Conservation (phyloP, 148 eudicot genomes). For the Rhododendron vialii region DNA sequence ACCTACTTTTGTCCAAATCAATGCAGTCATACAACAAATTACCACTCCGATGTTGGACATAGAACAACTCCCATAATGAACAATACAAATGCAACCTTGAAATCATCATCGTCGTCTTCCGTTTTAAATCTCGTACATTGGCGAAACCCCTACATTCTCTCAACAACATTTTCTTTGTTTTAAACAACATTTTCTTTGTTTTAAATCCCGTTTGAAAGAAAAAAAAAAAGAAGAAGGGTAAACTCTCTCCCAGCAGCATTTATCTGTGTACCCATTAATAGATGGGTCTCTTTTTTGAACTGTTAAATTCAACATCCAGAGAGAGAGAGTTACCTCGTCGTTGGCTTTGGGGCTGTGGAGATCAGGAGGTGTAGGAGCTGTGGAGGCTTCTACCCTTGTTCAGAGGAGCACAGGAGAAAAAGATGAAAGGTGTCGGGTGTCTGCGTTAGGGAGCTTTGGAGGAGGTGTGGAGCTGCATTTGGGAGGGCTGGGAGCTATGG, state of each 20-base stretch:
- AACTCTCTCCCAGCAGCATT: not conserved
- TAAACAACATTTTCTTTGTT: not conserved
- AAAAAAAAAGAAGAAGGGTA: not conserved
- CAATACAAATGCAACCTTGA: too few species aligned
- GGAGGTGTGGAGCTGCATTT: too few species aligned
- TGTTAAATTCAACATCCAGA: not conserved
- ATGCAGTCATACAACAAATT: not conserved
- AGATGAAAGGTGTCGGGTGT: too few species aligned
- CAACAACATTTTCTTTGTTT: not conserved
- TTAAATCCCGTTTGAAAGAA: not conserved
- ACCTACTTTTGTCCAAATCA: not conserved
- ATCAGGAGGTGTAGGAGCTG: too few species aligned
- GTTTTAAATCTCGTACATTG: not conserved
- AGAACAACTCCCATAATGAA: too few species aligned
- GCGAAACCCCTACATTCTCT: not conserved
- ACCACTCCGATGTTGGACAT: not conserved
- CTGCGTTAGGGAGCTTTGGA: too few species aligned
- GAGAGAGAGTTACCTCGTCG: not conserved
- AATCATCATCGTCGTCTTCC: too few species aligned
- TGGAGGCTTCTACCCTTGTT: too few species aligned
- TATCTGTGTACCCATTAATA: too few species aligned
- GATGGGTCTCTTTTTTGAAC: not conserved
- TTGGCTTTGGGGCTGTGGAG: too few species aligned
- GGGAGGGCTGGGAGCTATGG: too few species aligned
- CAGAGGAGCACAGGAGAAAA: too few species aligned